These are phyloP conservation scores for Pichia sp. DNA, from an alignment of 1,139 yeast genomes.

Conservation along the genomic window DNA sequence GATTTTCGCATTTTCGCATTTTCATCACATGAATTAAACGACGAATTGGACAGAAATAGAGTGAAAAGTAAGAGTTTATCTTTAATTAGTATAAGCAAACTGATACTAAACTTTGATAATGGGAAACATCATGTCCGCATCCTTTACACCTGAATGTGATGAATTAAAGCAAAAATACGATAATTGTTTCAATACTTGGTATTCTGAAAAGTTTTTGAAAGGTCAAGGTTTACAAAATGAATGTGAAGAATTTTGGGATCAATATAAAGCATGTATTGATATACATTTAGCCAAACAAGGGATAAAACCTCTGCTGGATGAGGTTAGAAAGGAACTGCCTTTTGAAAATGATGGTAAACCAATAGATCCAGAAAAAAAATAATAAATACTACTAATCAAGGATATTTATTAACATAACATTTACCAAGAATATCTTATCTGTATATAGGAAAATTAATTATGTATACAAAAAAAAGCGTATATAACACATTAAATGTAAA, in stretches of 20 bases:
- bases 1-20: background rate
- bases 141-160: conserved; percentile 96
- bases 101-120: conserved; percentile 27
- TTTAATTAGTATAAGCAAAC: too few species aligned
- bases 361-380: conserved; percentile 5
- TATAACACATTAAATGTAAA: background rate
- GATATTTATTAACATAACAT: too few species aligned
- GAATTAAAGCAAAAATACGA: conserved; percentile 80
- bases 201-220: conserved; percentile 77
- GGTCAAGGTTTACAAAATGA: conserved; percentile 70
- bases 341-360: conserved; percentile 57
- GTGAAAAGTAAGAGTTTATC: too few species aligned
- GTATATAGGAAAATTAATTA: background rate
- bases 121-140: conserved; percentile 84
- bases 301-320: conserved; percentile 78
- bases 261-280: conserved; percentile 80
- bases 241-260: conserved; percentile 84
- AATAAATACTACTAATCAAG: background rate
- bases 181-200: conserved; percentile 91
- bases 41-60: background rate
- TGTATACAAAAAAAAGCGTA: background rate
- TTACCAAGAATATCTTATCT: background rate
- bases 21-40: background rate
- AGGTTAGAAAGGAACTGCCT: conserved; percentile 89
- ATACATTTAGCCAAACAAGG: conserved; percentile 64